These are phyloP conservation scores for Ustilago esculenta DNA, from an alignment of 1,284 basidiomycete species.

Conservation along the genomic window DNA sequence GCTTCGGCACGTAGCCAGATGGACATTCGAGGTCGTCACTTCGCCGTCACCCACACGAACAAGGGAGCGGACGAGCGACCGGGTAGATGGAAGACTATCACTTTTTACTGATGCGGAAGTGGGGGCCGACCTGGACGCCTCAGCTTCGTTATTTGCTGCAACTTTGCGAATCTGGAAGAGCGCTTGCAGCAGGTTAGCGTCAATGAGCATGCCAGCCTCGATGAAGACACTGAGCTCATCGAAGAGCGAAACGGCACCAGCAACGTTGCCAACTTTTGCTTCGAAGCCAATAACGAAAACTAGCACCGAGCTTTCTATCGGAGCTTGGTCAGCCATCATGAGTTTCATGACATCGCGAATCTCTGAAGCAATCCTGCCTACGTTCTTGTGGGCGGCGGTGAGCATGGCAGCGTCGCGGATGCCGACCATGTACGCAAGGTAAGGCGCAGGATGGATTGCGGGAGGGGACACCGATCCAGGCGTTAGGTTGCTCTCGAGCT, in stretches of 20 bases:
- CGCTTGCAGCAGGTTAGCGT: conserved; percentile 11
- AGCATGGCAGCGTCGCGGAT: conserved; percentile 3
- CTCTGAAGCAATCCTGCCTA: background rate
- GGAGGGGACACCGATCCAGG: background rate
- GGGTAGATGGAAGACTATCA: conserved; percentile 14
- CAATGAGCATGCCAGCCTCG: background rate
- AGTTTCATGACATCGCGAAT: conserved; percentile 4
- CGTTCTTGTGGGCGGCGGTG: background rate
- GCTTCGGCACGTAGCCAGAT: conserved; percentile 11
- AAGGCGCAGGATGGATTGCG: conserved; percentile 13
- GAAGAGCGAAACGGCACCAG: conserved; percentile 7
- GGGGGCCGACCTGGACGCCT: background rate
- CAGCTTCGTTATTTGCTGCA: background rate
- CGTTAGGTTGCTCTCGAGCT: background rate
- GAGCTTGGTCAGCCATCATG: conserved; percentile 23
- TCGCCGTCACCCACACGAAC: conserved; percentile 24
- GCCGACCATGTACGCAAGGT: conserved; percentile 31
- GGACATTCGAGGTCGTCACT: background rate
- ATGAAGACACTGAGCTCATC: conserved; percentile 10
- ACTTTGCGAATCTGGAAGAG: conserved; percentile 17
- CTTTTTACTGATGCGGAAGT: background rate
- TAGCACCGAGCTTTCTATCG: conserved; percentile 16
- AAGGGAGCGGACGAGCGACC: conserved; percentile 19
- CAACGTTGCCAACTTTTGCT: conserved; percentile 17
- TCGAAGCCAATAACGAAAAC: conserved; percentile 33